Percentiles rank a stretch among this genome's conserved stretches.
Conservation (phyloP, 495 filamentous ascomycete species). For the Neurospora tetraspora region DNA sequence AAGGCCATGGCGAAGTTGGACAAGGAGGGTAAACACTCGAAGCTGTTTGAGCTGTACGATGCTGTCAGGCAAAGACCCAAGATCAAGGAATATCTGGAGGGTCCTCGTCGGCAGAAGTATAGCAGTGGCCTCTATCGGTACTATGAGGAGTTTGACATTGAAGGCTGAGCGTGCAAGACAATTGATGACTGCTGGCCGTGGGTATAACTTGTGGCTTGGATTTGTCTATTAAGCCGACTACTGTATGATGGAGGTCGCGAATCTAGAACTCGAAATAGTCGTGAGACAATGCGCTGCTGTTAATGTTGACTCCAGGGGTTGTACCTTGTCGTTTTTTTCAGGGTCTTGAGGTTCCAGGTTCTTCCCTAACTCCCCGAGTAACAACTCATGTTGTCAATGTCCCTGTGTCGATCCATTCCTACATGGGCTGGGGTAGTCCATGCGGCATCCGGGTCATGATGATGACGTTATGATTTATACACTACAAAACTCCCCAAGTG, state of each 20-base stretch:
- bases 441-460: background rate
- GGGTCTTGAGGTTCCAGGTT: background rate
- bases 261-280: background rate
- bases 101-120: constrained; percentile 46
- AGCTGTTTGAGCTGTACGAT: constrained; percentile 46
- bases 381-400: background rate
- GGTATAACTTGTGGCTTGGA: background rate
- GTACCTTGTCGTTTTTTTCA: background rate
- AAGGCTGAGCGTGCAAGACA: constrained; percentile 3
- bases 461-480: background rate
- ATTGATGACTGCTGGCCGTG: background rate
- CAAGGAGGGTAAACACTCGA: constrained; percentile 36
- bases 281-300: background rate
- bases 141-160: constrained; percentile 51
- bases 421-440: background rate
- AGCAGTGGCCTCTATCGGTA: constrained; percentile 47
- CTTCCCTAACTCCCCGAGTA: background rate
- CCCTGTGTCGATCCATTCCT: background rate
- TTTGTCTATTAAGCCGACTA: background rate
- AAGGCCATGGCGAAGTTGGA: constrained; percentile 41
- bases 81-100: constrained; percentile 51
- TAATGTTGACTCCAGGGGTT: background rate
- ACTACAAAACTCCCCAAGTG: background rate
- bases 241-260: background rate
- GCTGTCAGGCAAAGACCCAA: constrained; percentile 42